Percentiles rank a stretch among this genome's conserved stretches.
phyloP scores from a whole-genome alignment of 78 protist genomes.

The Dictyostelium citrinum region DNA sequence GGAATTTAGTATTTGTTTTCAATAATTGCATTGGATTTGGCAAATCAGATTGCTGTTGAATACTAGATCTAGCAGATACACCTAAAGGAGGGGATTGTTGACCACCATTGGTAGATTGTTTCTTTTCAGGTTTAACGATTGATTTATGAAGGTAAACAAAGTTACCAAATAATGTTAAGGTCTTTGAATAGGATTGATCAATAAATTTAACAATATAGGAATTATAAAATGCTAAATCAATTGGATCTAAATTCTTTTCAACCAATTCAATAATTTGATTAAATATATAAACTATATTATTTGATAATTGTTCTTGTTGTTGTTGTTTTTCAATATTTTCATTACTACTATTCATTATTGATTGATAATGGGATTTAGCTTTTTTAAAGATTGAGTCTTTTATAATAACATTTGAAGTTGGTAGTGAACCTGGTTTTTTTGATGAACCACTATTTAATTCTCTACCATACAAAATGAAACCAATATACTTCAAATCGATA shows the following conservation, averaged over 20 bases:
- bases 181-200: conserved; percentile 19
- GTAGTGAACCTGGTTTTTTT: not conserved
- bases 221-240: conserved; percentile 35
- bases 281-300: not conserved
- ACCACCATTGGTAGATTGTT: not conserved
- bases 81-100: not conserved
- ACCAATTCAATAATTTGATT: conserved; percentile 10
- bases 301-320: not conserved
- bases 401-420: not conserved
- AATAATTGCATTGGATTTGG: conserved; percentile 29
- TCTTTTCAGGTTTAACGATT: conserved; percentile 23
- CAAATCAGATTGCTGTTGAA: not conserved
- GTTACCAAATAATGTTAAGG: conserved; percentile 45
- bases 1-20: conserved; percentile 19
- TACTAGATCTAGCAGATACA: no score
- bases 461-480: conserved; percentile 30
- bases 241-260: conserved; percentile 52
- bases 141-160: conserved; percentile 37
- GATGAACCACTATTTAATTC: not conserved
- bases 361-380: conserved; percentile 12
- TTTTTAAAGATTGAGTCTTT: conserved; percentile 41
- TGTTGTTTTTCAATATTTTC: not conserved
- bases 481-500: conserved; percentile 41
- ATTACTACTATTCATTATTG: not conserved
- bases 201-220: conserved; percentile 16